A percentile compares a stretch with the other conserved stretches of the same genome.
Conservation (phyloP, 768 basidiomycete species). For the Rhizopogon vesiculosus region DNA sequence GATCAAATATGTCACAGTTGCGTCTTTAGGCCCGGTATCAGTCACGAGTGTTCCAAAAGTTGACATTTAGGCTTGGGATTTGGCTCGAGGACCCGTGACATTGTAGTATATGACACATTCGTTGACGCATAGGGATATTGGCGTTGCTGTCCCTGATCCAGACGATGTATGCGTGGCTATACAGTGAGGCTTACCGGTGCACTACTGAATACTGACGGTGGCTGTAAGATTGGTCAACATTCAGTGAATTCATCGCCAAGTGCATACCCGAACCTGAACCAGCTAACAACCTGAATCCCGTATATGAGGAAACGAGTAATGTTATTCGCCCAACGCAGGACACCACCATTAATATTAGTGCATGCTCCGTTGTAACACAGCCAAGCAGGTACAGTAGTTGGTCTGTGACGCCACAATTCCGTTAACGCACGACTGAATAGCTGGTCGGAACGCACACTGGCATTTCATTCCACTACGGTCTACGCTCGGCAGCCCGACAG, state of each 20-base stretch:
- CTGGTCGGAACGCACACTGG: not conserved
- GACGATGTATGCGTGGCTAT: not conserved
- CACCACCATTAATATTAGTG: not conserved
- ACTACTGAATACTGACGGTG: not conserved
- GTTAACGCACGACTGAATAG: not conserved
- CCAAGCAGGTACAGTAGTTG: not conserved
- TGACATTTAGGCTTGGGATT: not conserved
- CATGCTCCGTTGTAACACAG: not conserved
- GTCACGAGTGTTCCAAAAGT: not conserved
- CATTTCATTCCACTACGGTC: no score
- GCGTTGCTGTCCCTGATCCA: not conserved
- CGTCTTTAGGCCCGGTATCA: not conserved
- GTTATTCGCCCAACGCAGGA: not conserved
- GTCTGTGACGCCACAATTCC: not conserved
- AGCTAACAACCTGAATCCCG: not conserved
- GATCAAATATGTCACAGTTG: not conserved
- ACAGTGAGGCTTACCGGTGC: not conserved
- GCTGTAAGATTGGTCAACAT: not conserved
- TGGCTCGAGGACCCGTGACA: not conserved
- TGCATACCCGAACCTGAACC: not conserved
- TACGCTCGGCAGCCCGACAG: no score
- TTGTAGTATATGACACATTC: not conserved
- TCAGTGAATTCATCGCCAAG: no score
- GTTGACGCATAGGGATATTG: not conserved
- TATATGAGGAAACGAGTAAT: not conserved